Conservation (phyloP, 345 rosid genomes). For the Adansonia digitata region DNA sequence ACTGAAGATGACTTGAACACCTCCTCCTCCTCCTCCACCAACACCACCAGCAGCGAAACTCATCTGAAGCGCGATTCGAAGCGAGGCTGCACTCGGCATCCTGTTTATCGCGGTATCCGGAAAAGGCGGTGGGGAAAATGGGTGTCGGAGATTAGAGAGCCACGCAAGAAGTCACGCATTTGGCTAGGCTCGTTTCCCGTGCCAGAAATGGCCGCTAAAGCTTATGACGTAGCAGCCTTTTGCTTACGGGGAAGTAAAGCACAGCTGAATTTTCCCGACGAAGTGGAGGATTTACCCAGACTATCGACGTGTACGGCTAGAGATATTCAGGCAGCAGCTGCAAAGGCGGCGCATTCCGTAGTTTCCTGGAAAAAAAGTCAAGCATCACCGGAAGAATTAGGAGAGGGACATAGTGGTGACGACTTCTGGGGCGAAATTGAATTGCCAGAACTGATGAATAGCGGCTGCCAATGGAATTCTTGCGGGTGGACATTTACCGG, state of each 20-base stretch:
- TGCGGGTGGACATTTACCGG: constrained; percentile 31
- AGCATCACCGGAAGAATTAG: constrained; percentile 19
- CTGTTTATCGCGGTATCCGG: constrained; percentile 64
- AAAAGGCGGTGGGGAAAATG: constrained; percentile 89
- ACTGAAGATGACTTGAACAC: constrained; percentile 28
- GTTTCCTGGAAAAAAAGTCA: constrained; percentile 23
- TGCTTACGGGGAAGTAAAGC: constrained; percentile 74
- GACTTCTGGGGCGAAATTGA: constrained; percentile 82
- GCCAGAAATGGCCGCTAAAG: constrained; percentile 91
- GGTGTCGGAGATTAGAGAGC: constrained; percentile 92
- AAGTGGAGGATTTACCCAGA: constrained; percentile 50
- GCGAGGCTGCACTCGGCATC: constrained; percentile 44
- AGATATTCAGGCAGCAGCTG: constrained; percentile 75
- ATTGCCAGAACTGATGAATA: constrained; percentile 53
- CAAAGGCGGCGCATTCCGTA: constrained; percentile 51
- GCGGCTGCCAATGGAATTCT: constrained; percentile 30
- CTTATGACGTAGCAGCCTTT: constrained; percentile 74
- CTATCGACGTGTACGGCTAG: constrained; percentile 57
- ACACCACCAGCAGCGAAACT: constrained; percentile 4
- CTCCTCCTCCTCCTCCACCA: constrained; percentile 17
- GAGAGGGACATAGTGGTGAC: constrained; percentile 18
- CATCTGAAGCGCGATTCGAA: constrained; percentile 7
- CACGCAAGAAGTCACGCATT: constrained; percentile 73
- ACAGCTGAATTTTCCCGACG: constrained; percentile 74
- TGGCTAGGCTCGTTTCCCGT: constrained; percentile 82